Percentiles rank a stretch among this genome's conserved stretches.
Evolutionary conservation across 306 rosid species (phyloP).

Genomic region (Casuarina equisetifolia): DNA sequence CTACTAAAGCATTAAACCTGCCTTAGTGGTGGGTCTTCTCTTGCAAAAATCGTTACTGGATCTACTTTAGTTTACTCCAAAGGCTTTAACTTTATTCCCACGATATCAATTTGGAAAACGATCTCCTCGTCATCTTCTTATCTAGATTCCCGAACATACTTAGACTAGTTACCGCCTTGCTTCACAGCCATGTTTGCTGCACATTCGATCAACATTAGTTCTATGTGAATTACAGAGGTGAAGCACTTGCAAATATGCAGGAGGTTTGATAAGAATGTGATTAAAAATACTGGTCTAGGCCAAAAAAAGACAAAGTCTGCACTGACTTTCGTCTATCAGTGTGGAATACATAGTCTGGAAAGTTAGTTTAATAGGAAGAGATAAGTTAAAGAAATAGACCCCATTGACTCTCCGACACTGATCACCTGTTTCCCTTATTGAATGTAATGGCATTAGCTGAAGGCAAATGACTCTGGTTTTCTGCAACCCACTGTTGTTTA

Average conservation of each 20-base stretch:
- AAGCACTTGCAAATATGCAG: background rate
- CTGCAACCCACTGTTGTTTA: background rate
- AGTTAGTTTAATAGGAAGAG: too few relatives aligned
- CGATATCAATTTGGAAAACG: slow-evolving; percentile 25
- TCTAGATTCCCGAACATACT: background rate
- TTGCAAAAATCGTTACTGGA: slow-evolving; percentile 20
- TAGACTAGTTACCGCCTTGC: background rate
- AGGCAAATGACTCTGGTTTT: too few relatives aligned
- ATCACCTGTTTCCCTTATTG: too few relatives aligned
- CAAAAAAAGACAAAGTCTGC: background rate
- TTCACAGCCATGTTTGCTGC: too few relatives aligned
- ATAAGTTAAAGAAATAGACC: too few relatives aligned
- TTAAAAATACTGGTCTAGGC: background rate
- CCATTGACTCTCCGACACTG: too few relatives aligned
- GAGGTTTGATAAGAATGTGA: background rate
- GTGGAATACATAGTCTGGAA: too few relatives aligned
- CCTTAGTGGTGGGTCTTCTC: slow-evolving; percentile 53
- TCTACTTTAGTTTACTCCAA: slow-evolving; percentile 9
- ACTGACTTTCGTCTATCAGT: too few relatives aligned
- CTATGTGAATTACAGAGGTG: background rate
- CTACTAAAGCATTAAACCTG: slow-evolving; percentile 31
- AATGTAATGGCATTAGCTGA: too few relatives aligned
- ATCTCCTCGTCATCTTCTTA: slow-evolving; percentile 32
- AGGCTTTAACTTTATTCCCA: slow-evolving; percentile 9
- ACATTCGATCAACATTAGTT: too few relatives aligned